A percentile compares a stretch with the other conserved stretches of the same genome.
Conservation (phyloP, 345 rosid species). For the Pelargonium nanum region DNA sequence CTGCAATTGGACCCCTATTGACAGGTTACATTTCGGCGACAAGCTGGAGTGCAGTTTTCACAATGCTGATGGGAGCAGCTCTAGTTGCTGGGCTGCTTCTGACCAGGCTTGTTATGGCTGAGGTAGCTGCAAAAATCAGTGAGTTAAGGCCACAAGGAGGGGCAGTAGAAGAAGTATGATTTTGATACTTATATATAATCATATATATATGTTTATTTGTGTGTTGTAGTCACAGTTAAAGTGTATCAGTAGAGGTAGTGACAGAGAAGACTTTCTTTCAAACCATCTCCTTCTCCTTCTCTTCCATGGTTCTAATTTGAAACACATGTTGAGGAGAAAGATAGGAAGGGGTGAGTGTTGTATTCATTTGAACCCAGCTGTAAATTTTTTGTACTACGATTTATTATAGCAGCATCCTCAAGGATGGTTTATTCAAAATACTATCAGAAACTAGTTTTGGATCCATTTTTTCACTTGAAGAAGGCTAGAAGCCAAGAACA, state of each 20-base stretch:
- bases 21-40: constrained; percentile 74
- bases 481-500: too few relatives aligned
- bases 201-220: background rate
- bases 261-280: background rate
- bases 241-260: background rate
- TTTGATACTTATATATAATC: background rate
- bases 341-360: background rate
- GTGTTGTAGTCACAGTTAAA: constrained; percentile 6
- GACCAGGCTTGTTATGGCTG: constrained; percentile 67
- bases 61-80: constrained; percentile 89
- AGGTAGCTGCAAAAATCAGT: constrained; percentile 58
- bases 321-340: background rate
- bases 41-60: constrained; percentile 83
- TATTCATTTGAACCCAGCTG: background rate
- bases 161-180: constrained; percentile 21
- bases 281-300: background rate
- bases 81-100: constrained; percentile 69
- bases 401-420: background rate
- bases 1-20: constrained; percentile 80
- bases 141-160: constrained; percentile 33
- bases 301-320: background rate
- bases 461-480: too few relatives aligned
- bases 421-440: too few relatives aligned
- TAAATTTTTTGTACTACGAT: background rate
- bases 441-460: too few relatives aligned